A percentile compares a stretch with the other conserved stretches of the same genome.
Evolutionary conservation across 2,329 filamentous ascomycete species (phyloP).

Genomic region (Microdochium bolleyi): DNA sequence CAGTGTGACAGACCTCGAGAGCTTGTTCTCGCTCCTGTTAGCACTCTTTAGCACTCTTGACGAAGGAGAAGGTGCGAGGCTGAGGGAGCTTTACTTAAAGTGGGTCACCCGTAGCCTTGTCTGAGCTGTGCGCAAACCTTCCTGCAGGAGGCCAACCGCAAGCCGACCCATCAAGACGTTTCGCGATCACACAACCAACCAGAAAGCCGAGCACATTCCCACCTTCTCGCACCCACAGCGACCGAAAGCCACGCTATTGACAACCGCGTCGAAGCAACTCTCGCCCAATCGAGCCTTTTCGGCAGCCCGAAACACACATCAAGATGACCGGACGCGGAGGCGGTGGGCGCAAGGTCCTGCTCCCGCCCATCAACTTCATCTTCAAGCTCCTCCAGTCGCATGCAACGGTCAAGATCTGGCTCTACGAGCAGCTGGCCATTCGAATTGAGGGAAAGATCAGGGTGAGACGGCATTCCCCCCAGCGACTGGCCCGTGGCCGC

Average conservation of each 20-base stretch:
- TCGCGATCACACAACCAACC: too few relatives aligned
- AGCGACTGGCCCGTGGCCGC: too few relatives aligned
- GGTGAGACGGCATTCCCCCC: slow-evolving; percentile 38
- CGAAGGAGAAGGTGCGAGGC: background rate
- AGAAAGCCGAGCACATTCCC: too few relatives aligned
- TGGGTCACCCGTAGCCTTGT: background rate
- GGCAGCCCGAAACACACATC: slow-evolving; percentile 2
- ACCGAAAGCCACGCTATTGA: background rate
- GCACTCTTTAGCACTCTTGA: background rate
- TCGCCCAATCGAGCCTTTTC: background rate
- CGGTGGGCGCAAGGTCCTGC: slow-evolving; percentile 51
- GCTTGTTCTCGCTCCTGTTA: too few relatives aligned
- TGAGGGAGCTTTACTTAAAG: background rate
- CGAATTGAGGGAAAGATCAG: slow-evolving; percentile 95
- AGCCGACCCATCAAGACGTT: too few relatives aligned
- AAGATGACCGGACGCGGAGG: slow-evolving; percentile 53
- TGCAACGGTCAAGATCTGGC: slow-evolving; percentile 85
- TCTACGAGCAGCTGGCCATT: slow-evolving; percentile 92
- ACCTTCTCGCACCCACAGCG: too few relatives aligned
- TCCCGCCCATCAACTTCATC: slow-evolving; percentile 71
- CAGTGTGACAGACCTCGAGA: too few relatives aligned
- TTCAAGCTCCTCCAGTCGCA: slow-evolving; percentile 83
- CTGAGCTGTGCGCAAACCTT: background rate
- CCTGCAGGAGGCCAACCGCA: background rate
- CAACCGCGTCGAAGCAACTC: background rate